These are phyloP conservation scores for Aureobasidium sp. DNA, from an alignment of 2,329 filamentous ascomycete species.

Conservation along the genomic window DNA sequence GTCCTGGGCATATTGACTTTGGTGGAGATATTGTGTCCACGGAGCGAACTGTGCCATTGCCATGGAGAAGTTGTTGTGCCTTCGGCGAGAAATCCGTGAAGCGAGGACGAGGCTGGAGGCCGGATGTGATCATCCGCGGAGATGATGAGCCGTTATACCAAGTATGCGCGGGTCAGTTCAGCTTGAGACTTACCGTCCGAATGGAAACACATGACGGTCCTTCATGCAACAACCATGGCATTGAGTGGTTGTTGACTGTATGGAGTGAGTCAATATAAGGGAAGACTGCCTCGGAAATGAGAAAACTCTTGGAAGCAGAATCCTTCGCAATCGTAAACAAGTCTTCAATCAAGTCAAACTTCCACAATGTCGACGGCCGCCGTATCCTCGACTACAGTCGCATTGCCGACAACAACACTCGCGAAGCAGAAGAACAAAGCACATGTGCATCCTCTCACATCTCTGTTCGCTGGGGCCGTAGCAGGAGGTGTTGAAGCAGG, in stretches of 20 bases:
- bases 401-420: not conserved
- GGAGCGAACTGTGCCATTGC: not conserved
- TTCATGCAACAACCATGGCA: not conserved
- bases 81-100: too few relatives aligned
- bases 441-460: conserved; percentile 32
- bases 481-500: conserved; percentile 49
- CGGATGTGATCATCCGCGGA: too few relatives aligned
- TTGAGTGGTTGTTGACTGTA: not conserved
- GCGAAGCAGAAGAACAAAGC: conserved; percentile 21
- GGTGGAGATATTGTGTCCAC: not conserved
- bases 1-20: not conserved
- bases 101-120: too few relatives aligned
- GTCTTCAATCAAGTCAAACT: not conserved
- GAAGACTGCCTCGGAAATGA: not conserved
- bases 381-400: not conserved
- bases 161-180: too few relatives aligned
- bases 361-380: not conserved
- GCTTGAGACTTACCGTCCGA: not conserved
- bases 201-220: not conserved
- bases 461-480: conserved; percentile 42
- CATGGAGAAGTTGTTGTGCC: too few relatives aligned
- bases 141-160: too few relatives aligned
- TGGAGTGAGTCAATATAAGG: not conserved
- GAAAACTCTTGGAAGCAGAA: not conserved
- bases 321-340: not conserved